Evolutionary conservation across 805 yeast species (phyloP), one percentile per base, ranked within the genome.

Genomic region (Candida pini): DNA sequence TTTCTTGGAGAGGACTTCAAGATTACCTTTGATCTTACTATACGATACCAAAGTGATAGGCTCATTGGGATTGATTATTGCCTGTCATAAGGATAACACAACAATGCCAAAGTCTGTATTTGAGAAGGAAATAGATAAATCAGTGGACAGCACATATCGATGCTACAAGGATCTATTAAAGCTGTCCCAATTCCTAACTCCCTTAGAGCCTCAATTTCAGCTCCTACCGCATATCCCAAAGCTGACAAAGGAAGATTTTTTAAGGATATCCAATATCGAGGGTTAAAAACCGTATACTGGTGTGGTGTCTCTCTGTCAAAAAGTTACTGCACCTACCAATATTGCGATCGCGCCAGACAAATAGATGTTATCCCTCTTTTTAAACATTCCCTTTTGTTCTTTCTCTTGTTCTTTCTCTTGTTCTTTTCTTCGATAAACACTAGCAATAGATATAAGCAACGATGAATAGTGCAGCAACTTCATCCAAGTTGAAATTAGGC

Each of bases 11-110:
- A 18, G 48, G 9, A 25, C 52, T 7, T 47, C 53, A 3, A 41
- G 63, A 34, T 36, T 56, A 15, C 63, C 64, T 2, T 16, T 60
- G n/a, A 16, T 46, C 16, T 28, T 60, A 23, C 19, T 59, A 7
- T 49, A 44, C 30, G 43, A 47, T 2, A 35, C 50, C 3, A 39
- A 51, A 20, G 43, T 37, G 1, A 40, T 60, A 4, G 45, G 56
- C 22, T 54, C 49, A 5, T 31, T 50, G 17, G 58, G 52, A 3
- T 32, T 53, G 8, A 44, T 47, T 5, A 25, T 56, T 13, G 41
- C 48, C n/a, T 42, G 50, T 6, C 37, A 48, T 12, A 47, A 44
- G 10, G 48, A 45, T 18, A 35, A 46, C 7, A 26, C 39, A 2
- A 31, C 34, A 2, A 26, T 54, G 6, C 55, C 60, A 1, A 23